phyloP scores from a whole-genome alignment of 2,329 filamentous ascomycete species.

The Colletotrichum sp. region DNA sequence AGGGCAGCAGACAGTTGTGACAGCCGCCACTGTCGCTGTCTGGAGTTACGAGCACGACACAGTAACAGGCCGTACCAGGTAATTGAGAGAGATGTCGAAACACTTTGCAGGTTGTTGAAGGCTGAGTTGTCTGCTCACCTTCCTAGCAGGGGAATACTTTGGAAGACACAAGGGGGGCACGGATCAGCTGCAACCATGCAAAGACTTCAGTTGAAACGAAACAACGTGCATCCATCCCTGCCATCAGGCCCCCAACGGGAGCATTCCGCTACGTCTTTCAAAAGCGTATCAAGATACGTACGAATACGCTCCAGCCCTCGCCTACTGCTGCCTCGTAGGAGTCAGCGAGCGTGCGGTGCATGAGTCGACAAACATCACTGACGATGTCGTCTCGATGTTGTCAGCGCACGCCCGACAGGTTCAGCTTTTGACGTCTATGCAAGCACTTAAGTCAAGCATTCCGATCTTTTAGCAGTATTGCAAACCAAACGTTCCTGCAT shows the following conservation, averaged over 20 bases:
- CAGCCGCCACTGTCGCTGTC: background rate
- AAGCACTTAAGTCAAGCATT: background rate
- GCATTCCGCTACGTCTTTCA: background rate
- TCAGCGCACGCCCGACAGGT: background rate
- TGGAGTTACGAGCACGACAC: background rate
- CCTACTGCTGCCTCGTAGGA: background rate
- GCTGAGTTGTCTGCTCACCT: background rate
- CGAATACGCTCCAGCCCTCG: background rate
- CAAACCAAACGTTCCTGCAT: background rate
- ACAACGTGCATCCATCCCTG: background rate
- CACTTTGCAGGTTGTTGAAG: background rate
- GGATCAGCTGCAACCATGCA: slow-evolving; percentile 2
- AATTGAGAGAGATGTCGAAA: slow-evolving; percentile 14
- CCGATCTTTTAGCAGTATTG: background rate
- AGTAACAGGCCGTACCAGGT: background rate
- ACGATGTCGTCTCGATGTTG: background rate
- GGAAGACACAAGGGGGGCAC: background rate
- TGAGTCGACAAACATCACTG: background rate
- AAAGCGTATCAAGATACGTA: background rate
- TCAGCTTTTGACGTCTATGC: background rate
- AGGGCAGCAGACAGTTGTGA: background rate
- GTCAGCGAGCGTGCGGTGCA: background rate
- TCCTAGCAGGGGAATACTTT: slow-evolving; percentile 1
- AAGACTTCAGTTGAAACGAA: slow-evolving; percentile 15
- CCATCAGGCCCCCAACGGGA: background rate